Base-by-base conservation (phyloP, 1,284 basidiomycete species). In the Sutorius eximius region DNA sequence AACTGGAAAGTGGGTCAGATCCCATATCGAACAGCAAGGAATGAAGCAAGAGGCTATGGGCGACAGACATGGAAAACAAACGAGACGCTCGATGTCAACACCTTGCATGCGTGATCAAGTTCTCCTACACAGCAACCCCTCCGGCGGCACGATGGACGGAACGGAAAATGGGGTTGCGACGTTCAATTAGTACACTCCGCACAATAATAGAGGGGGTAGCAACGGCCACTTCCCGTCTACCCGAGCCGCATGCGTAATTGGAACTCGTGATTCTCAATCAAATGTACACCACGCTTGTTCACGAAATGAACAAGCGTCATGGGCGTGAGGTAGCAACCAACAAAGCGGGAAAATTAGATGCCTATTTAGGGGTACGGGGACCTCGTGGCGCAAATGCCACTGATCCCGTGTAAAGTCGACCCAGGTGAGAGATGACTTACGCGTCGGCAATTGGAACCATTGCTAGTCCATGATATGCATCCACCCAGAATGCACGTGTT, bases 361-460 rank as follows among this genome's bases (percentile, higher is more conserved):
- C 42, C 63, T 40, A 20, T 54, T 51, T 56, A 38, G 6, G 50
- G 57, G 47, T 38, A 63, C 50, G 38, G 52, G 45, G 48, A 49
- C 47, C 61, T 63, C 51, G 64, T 65, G 61, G 65, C 52, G 58
- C 33, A 37, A 49, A 45, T 41, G 45, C 46, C 40, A 55, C 40
- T 27, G 24, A 34, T 32, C 47, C 53, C 53, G 32, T 53, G 50
- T 48, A 44, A 51, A 41, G 36, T 53, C 34, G 30, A 48, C 43
- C 40, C 22, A 45, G 43, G 41, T 22, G 32, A 53, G 12, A 18
- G 30, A 13, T 16, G 24, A 80, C 89, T 73, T 68, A 92, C 83
- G 86, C 81, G 71, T 96, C 94, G 29, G 93, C 93, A 57, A 95
- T 82, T 1, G 94, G 93, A 13, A 95, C 91, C 82, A 98, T 89